A percentile compares a stretch with the other conserved stretches of the same genome.
Evolutionary conservation across 352 stramenopile species (phyloP).

Genomic region (Phytophthora melonis): DNA sequence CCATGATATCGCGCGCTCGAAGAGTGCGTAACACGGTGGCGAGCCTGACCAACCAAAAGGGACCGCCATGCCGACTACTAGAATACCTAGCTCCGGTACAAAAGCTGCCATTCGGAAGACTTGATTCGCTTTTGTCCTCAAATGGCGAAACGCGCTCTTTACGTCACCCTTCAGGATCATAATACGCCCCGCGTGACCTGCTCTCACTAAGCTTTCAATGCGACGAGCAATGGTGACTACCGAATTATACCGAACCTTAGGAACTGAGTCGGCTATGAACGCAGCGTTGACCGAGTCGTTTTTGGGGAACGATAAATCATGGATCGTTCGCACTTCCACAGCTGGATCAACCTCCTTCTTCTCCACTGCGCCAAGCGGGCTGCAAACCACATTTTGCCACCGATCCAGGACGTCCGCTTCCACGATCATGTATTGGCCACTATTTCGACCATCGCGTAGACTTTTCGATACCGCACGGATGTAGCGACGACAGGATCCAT

Average conservation of each 20-base stretch:
- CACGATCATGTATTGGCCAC: slow-evolving; percentile 25
- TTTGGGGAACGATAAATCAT: slow-evolving; percentile 20
- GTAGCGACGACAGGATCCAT: slow-evolving; percentile 9
- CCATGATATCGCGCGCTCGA: background rate
- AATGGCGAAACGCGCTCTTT: slow-evolving; percentile 20
- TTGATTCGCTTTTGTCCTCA: slow-evolving; percentile 7
- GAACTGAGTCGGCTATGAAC: slow-evolving; percentile 8
- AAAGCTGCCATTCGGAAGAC: slow-evolving; percentile 17
- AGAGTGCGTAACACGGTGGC: slow-evolving; percentile 1
- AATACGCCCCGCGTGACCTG: background rate
- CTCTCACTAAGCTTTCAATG: slow-evolving; percentile 14
- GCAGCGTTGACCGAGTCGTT: slow-evolving; percentile 8
- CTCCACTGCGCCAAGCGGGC: slow-evolving; percentile 22
- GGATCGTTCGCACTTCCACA: slow-evolving; percentile 22
- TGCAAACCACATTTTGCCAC: slow-evolving; percentile 10
- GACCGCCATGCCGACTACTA: slow-evolving; percentile 24
- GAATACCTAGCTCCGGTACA: slow-evolving; percentile 8
- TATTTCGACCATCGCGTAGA: slow-evolving; percentile 20
- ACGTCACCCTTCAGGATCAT: slow-evolving; percentile 25
- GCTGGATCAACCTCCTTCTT: slow-evolving; percentile 22
- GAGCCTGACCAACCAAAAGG: slow-evolving; percentile 17
- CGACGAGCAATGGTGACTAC: slow-evolving; percentile 12
- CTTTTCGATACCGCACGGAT: slow-evolving; percentile 6
- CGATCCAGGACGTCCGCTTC: slow-evolving; percentile 4
- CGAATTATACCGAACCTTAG: slow-evolving; percentile 19